Evolutionary conservation across 768 basidiomycete genomes (phyloP).

Genomic region (Dentipellis sp.): DNA sequence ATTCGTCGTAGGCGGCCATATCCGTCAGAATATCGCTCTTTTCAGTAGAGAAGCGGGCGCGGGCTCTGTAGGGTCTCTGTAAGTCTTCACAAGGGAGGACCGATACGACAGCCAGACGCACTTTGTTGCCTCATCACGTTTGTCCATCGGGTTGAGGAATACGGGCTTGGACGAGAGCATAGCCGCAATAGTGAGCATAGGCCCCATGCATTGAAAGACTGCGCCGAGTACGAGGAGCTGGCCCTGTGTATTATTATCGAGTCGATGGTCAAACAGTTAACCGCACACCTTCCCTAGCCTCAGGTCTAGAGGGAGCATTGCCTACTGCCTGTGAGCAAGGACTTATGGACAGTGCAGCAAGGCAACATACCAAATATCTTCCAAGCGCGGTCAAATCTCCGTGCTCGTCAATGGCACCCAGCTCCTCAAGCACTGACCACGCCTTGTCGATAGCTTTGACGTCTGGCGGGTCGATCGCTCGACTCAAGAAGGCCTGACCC

Average conservation of each 20-base stretch:
- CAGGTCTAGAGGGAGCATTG: slow-evolving; percentile 81
- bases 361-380: slow-evolving; percentile 51
- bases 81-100: not conserved
- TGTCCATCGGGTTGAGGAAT: slow-evolving; percentile 75
- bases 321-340: slow-evolving; percentile 27
- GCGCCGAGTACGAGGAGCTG: slow-evolving; percentile 84
- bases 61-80: slow-evolving; percentile 41
- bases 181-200: slow-evolving; percentile 75
- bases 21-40: slow-evolving; percentile 86
- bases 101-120: slow-evolving; percentile 20
- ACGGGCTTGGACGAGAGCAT: slow-evolving; percentile 81
- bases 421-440: slow-evolving; percentile 58
- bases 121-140: slow-evolving; percentile 71
- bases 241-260: not conserved
- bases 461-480: slow-evolving; percentile 80
- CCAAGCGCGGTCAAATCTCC: slow-evolving; percentile 76
- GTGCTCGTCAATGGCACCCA: slow-evolving; percentile 65
- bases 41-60: slow-evolving; percentile 54
- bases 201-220: slow-evolving; percentile 76
- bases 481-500: slow-evolving; percentile 48
- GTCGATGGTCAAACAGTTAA: not conserved
- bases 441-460: slow-evolving; percentile 69
- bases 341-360: not conserved
- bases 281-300: slow-evolving; percentile 67
- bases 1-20: slow-evolving; percentile 64